Percentiles rank a stretch among this genome's conserved stretches.
Evolutionary conservation across 192 early-diverging fungal species (phyloP).

Genomic region (Jimgerdemannia flammicorona): DNA sequence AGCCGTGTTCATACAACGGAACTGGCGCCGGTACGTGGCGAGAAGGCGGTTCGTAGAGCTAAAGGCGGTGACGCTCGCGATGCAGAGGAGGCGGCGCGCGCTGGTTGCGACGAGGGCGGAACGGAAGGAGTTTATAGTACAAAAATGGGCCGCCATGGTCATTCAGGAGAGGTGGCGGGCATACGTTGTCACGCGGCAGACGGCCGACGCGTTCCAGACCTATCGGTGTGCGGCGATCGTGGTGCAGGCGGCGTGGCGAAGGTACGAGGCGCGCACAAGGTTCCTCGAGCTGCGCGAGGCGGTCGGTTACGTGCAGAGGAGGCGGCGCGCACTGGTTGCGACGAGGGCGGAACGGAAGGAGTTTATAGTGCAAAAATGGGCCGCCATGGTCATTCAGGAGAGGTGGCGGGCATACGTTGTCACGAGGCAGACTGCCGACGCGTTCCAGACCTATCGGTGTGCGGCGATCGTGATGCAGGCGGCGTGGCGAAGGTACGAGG

Average conservation of each 20-base stretch:
- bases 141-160: conserved; percentile 23
- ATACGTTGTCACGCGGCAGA: conserved; percentile 6
- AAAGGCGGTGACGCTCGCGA: conserved; percentile 14
- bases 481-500: conserved; percentile 7
- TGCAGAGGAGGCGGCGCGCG: conserved; percentile 15
- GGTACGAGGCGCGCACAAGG: conserved; percentile 10
- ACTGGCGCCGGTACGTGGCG: conserved; percentile 11
- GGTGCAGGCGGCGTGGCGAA: conserved; percentile 18
- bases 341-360: not conserved
- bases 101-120: not conserved
- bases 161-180: conserved; percentile 26
- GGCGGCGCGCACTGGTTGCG: conserved; percentile 10
- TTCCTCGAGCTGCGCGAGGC: conserved; percentile 15
- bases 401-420: conserved; percentile 20
- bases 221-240: conserved; percentile 10
- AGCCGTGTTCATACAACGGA: conserved; percentile 13
- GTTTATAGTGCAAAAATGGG: conserved; percentile 14
- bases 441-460: conserved; percentile 20
- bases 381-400: conserved; percentile 22
- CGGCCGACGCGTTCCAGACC: conserved; percentile 17
- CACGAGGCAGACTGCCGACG: conserved; percentile 5
- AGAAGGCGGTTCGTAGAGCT: conserved; percentile 10
- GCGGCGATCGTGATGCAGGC: conserved; percentile 17
- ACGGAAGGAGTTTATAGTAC: not conserved
- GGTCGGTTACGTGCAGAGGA: conserved; percentile 11